These are phyloP conservation scores for Exserohilum turcica DNA, from an alignment of 2,329 filamentous ascomycete species.

Conservation along the genomic window DNA sequence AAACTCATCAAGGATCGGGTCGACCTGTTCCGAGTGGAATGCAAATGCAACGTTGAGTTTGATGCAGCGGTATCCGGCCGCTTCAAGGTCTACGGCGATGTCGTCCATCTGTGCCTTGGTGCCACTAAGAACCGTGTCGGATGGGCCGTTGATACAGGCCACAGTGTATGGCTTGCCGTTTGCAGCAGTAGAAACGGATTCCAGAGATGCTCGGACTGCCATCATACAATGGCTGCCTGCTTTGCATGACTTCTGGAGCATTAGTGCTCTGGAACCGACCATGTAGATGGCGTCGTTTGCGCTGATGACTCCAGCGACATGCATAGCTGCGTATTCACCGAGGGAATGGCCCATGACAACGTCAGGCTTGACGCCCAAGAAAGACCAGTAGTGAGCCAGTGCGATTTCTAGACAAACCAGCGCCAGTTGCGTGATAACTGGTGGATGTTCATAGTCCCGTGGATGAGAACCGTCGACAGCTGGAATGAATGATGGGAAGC, in stretches of 20 bases:
- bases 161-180: slow-evolving; percentile 16
- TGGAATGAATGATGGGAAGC: slow-evolving; percentile 42
- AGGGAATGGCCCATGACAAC: slow-evolving; percentile 35
- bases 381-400: slow-evolving; percentile 18
- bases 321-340: slow-evolving; percentile 49
- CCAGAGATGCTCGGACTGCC: slow-evolving; percentile 16
- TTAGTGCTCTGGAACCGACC: slow-evolving; percentile 41
- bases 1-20: slow-evolving; percentile 53
- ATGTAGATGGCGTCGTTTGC: slow-evolving; percentile 42
- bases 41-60: slow-evolving; percentile 26
- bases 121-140: slow-evolving; percentile 39
- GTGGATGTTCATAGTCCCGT: slow-evolving; percentile 36
- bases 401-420: slow-evolving; percentile 50
- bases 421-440: slow-evolving; percentile 47
- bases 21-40: slow-evolving; percentile 39
- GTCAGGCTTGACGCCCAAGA: slow-evolving; percentile 18
- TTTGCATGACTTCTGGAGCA: slow-evolving; percentile 31
- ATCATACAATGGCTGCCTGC: slow-evolving; percentile 43
- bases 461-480: neutral
- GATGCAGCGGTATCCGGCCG: slow-evolving; percentile 11
- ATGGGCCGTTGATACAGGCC: slow-evolving; percentile 41
- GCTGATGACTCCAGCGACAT: slow-evolving; percentile 44
- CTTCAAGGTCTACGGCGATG: slow-evolving; percentile 7
- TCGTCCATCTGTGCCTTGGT: slow-evolving; percentile 19
- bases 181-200: slow-evolving; percentile 33